phyloP scores from a whole-genome alignment of 164 flowering plant species.

The Saururus chinensis region DNA sequence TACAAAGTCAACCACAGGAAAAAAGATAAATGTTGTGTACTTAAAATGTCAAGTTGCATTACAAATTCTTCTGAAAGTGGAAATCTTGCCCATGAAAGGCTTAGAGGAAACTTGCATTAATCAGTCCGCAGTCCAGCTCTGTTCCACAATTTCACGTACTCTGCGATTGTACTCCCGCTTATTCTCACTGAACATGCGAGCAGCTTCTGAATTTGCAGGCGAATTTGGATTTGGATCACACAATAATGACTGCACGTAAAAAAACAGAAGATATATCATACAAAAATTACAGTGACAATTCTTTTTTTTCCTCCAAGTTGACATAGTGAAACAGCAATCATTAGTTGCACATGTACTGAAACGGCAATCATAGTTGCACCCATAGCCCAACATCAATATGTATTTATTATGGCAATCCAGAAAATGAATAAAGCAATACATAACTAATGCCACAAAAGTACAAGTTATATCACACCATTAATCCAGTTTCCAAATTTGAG shows the following conservation, averaged over 20 bases:
- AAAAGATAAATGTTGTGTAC: neutral
- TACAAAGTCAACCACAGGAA: neutral
- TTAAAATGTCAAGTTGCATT: neutral
- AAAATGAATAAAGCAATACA: too few species aligned
- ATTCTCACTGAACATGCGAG: conserved; percentile 72
- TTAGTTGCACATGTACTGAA: too few species aligned
- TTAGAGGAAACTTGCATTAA: neutral
- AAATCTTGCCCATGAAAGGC: neutral
- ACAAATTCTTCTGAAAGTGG: neutral
- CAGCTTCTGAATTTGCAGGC: conserved; percentile 90
- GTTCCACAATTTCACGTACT: conserved; percentile 76
- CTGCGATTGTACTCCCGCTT: conserved; percentile 72
- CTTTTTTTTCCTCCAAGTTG: too few species aligned
- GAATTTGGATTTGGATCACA: conserved; percentile 88
- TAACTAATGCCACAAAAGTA: too few species aligned
- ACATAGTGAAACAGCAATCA: too few species aligned
- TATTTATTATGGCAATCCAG: too few species aligned
- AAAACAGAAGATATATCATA: neutral
- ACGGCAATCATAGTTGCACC: too few species aligned
- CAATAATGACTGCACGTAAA: conserved; percentile 53
- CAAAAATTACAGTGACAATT: too few species aligned
- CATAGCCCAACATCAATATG: too few species aligned
- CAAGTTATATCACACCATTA: too few species aligned
- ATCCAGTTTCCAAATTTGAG: too few species aligned
- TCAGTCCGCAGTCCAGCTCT: conserved; percentile 86